Evolutionary conservation across 2,329 filamentous ascomycete species (phyloP), one percentile per base, ranked within the genome.

Genomic region (Ophiostoma quercus): DNA sequence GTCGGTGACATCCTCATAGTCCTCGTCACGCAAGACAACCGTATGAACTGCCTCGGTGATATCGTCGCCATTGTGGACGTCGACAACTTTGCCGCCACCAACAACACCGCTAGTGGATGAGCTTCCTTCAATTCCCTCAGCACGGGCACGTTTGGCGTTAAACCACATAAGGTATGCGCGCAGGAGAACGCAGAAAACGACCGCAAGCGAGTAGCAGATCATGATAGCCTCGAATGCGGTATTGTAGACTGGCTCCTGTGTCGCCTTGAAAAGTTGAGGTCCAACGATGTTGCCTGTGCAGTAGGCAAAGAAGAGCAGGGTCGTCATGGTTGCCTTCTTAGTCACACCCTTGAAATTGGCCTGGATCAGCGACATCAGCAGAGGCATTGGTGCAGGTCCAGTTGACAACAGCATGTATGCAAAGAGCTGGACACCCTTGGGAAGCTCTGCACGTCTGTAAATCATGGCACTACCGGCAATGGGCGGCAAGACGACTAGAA

Each of bases 351-450:
- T 66, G 22, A 47, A 66, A 11, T 66, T 66, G 6, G 65, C 39
- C 5, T 66, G 65, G 2, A 66, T 41, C 22, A 66, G 39, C 1
- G 65, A 66, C 65, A 66, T 66, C 11, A 66, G 22, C 37, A 66
- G 22, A 4, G 65, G 65, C 65, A 66, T 66, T 2, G 65, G 65
- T 41, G 65, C 65, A 43, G 65, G 65, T 14, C 65, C 37, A 9
- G 65, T 66, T 2, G 65, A 66, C 37, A 66, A 29, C 39, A 66
- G 25, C 65, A 66, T 66, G 22, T 66, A 66, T 8, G 65, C 65
- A 32, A 66, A 66, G 5, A 66, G 65, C 39, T 66, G 65, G 9
- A 66, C 37, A 12, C 39, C 65, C 11, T 66, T 41, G 2, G 65
- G 47, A 22, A 66, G 1, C 1, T 47, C 39, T 14, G 37, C 22